phyloP scores from a whole-genome alignment of 441 rosid genomes.

The Adansonia rubrostipa region DNA sequence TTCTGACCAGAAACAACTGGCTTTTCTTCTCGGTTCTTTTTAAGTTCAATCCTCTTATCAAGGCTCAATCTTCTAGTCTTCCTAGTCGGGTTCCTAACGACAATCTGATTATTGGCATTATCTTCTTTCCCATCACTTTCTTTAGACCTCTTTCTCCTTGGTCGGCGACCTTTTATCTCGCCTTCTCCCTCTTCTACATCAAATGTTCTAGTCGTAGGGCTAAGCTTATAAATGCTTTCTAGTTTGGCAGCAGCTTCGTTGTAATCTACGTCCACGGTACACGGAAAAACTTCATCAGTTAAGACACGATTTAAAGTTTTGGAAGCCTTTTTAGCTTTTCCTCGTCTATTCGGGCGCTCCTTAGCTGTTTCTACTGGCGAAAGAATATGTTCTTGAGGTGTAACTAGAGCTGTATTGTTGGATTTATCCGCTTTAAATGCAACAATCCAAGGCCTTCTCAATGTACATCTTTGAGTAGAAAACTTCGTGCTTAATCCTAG shows the following conservation, averaged over 20 bases:
- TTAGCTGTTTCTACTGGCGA: slow-evolving; percentile 50
- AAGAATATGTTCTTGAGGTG: slow-evolving; percentile 47
- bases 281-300: slow-evolving; percentile 41
- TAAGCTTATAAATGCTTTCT: slow-evolving; percentile 79
- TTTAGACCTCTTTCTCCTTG: slow-evolving; percentile 47
- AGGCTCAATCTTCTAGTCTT: slow-evolving; percentile 65
- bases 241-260: slow-evolving; percentile 90
- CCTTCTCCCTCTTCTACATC: slow-evolving; percentile 46
- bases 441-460: slow-evolving; percentile 55
- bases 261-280: slow-evolving; percentile 63
- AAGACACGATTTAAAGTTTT: slow-evolving; percentile 35
- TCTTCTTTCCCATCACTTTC: slow-evolving; percentile 39
- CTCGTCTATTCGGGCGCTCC: slow-evolving; percentile 45
- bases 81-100: slow-evolving; percentile 53
- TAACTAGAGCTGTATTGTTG: slow-evolving; percentile 45
- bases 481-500: slow-evolving; percentile 55
- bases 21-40: slow-evolving; percentile 44
- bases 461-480: slow-evolving; percentile 42
- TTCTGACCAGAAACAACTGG: slow-evolving; percentile 24
- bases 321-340: slow-evolving; percentile 42
- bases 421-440: slow-evolving; percentile 73
- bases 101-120: slow-evolving; percentile 26
- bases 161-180: slow-evolving; percentile 32
- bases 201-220: slow-evolving; percentile 46
- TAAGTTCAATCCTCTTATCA: slow-evolving; percentile 61